phyloP scores from a whole-genome alignment of 495 filamentous ascomycete species.

The Echria macrotheca region DNA sequence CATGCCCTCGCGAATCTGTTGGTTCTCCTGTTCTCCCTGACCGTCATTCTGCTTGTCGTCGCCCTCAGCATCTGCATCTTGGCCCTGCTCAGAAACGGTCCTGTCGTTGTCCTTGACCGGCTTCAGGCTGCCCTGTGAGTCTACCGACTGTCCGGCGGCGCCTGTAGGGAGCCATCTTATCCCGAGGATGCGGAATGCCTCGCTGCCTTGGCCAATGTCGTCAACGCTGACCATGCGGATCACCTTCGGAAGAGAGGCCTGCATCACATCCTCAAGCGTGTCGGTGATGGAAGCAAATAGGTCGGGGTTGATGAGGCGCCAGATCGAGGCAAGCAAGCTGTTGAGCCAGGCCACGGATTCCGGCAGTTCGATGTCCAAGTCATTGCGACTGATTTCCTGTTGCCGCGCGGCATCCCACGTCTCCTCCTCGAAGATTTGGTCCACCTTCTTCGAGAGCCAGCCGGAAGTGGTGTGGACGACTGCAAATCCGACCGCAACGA shows the following conservation, averaged over 20 bases:
- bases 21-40: conserved; percentile 36
- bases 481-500: conserved; percentile 28
- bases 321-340: conserved; percentile 54
- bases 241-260: conserved; percentile 57
- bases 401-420: conserved; percentile 54
- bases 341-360: conserved; percentile 66
- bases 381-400: conserved; percentile 35
- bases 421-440: conserved; percentile 54
- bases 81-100: conserved; percentile 38
- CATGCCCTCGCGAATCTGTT: conserved; percentile 55
- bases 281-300: conserved; percentile 59
- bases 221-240: conserved; percentile 65
- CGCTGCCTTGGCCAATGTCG: conserved; percentile 64
- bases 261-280: conserved; percentile 68
- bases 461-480: conserved; percentile 41
- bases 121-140: conserved; percentile 45
- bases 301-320: conserved; percentile 67
- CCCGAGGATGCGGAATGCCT: conserved; percentile 58
- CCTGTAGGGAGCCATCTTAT: conserved; percentile 62
- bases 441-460: conserved; percentile 50
- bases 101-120: conserved; percentile 41
- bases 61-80: conserved; percentile 18
- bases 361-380: conserved; percentile 38
- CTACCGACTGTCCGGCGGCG: conserved; percentile 54
- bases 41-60: conserved; percentile 20